Evolutionary conservation across 2,329 filamentous ascomycete species (phyloP).

Genomic region (Fragosphaeria purpurea): DNA sequence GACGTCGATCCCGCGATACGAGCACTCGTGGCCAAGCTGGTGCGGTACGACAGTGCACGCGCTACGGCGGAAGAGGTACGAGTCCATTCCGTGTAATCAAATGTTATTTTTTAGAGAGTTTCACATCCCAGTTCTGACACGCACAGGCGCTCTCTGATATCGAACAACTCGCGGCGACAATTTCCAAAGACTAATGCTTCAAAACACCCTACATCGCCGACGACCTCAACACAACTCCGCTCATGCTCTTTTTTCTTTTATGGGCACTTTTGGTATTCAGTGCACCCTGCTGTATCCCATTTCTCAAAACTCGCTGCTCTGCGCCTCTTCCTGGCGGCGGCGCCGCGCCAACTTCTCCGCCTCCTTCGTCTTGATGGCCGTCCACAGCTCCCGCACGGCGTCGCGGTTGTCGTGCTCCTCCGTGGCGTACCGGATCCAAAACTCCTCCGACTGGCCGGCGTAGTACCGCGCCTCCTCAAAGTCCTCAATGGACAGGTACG

Average conservation of each 20-base stretch:
- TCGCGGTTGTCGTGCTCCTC: conserved; percentile 12
- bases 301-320: too few relatives aligned
- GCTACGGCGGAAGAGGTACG: conserved; percentile 54
- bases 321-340: neutral
- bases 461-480: conserved; percentile 5
- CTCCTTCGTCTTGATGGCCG: conserved; percentile 4
- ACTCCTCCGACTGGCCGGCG: conserved; percentile 10
- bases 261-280: too few relatives aligned
- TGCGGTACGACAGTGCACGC: conserved; percentile 64
- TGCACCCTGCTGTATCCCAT: too few relatives aligned
- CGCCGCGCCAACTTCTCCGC: neutral
- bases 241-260: too few relatives aligned
- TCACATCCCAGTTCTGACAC: neutral
- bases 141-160: neutral
- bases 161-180: neutral
- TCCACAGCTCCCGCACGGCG: conserved; percentile 9
- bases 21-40: conserved; percentile 55
- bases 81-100: too few relatives aligned
- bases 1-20: conserved; percentile 46
- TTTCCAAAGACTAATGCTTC: too few relatives aligned
- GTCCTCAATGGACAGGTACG: conserved; percentile 11
- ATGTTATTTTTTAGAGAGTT: too few relatives aligned
- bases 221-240: too few relatives aligned
- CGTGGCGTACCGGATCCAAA: conserved; percentile 9
- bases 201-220: too few relatives aligned